These are phyloP conservation scores for Abrus precatorius DNA, from an alignment of 306 rosid genomes.

Conservation along the genomic window DNA sequence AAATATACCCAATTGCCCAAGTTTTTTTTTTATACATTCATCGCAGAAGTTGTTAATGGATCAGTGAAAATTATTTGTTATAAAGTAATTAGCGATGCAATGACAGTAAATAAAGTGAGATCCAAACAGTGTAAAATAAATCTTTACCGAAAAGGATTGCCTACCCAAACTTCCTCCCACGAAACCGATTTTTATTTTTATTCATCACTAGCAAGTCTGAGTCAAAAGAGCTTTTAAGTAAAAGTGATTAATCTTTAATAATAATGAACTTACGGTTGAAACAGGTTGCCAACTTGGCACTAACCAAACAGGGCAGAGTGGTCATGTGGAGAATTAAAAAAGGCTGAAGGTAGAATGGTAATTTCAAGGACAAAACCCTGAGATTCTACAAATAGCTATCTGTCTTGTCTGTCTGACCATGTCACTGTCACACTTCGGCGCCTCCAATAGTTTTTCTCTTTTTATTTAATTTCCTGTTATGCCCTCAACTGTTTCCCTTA, in stretches of 20 bases:
- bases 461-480: slow-evolving; percentile 38
- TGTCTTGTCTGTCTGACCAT: neutral
- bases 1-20: no score
- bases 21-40: no score
- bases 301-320: slow-evolving; percentile 43
- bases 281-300: slow-evolving; percentile 32
- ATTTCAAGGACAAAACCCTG: slow-evolving; percentile 1
- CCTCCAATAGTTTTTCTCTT: slow-evolving; percentile 33
- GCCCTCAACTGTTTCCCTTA: slow-evolving; percentile 39
- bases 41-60: no score
- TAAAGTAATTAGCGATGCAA: neutral
- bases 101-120: neutral
- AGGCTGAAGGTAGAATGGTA: slow-evolving; percentile 18
- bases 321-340: slow-evolving; percentile 14
- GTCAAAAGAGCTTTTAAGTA: slow-evolving; percentile 25
- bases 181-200: neutral
- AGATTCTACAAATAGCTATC: slow-evolving; percentile 15
- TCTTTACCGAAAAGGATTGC: slow-evolving; percentile 19
- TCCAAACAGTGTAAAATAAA: neutral
- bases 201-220: slow-evolving; percentile 15
- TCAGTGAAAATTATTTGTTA: no score
- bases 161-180: neutral
- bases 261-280: slow-evolving; percentile 23
- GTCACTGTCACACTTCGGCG: slow-evolving; percentile 36
- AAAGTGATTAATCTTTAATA: slow-evolving; percentile 29